Evolutionary conservation across 208 protist genomes (phyloP).

Genomic region (Porcisia hertigi): DNA sequence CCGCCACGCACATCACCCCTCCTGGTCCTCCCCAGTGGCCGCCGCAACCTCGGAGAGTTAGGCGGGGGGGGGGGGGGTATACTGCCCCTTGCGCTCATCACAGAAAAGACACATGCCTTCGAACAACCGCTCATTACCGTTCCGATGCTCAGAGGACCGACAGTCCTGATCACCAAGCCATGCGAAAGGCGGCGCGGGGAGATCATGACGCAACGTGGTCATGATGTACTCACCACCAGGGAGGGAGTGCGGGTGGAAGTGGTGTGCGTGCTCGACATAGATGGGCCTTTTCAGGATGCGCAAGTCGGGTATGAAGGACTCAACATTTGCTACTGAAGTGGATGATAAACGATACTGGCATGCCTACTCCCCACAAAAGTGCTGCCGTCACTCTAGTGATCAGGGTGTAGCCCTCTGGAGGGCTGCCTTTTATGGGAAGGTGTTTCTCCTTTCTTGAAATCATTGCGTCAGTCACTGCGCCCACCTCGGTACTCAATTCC

Average conservation of each 20-base stretch:
- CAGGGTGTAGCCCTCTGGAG: conserved; percentile 50
- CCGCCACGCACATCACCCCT: too few relatives aligned
- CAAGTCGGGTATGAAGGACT: conserved; percentile 38
- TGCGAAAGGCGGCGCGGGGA: background rate
- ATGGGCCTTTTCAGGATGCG: conserved; percentile 35
- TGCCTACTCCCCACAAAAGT: conserved; percentile 8
- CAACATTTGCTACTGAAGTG: conserved; percentile 58
- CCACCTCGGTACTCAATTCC: background rate
- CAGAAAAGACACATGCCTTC: conserved; percentile 22
- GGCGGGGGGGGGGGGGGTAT: too few relatives aligned
- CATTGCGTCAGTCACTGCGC: background rate
- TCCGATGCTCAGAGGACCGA: conserved; percentile 33
- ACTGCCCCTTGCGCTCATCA: too few relatives aligned
- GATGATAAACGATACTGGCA: conserved; percentile 34
- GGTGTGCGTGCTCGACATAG: conserved; percentile 21
- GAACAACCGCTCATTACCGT: conserved; percentile 29
- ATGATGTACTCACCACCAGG: conserved; percentile 52
- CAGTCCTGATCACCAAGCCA: conserved; percentile 34
- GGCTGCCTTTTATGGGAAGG: conserved; percentile 38
- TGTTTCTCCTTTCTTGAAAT: conserved; percentile 12
- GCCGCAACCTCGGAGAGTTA: too few relatives aligned
- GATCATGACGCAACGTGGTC: conserved; percentile 40
- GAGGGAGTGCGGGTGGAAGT: conserved; percentile 66
- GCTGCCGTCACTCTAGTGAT: conserved; percentile 22
- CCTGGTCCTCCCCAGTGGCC: too few relatives aligned